Evolutionary conservation across 768 basidiomycete genomes (phyloP), one percentile per base, ranked within the genome.

Genomic region (Pholiota microspora): DNA sequence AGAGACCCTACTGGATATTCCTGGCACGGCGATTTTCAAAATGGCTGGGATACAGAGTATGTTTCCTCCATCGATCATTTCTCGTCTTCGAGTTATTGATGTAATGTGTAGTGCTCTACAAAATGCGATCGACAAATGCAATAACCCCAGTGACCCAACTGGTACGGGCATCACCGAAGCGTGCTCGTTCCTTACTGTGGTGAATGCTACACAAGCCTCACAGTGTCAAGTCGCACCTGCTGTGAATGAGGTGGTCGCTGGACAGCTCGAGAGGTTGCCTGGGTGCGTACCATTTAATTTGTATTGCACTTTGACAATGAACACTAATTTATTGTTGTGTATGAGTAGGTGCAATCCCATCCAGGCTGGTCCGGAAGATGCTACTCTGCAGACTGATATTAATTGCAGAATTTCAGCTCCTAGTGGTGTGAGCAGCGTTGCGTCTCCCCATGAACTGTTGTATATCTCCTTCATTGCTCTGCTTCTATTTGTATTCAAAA

Each of bases 1-100:
- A 82, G 81, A 7, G 82, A 84, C 56, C 72, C 79, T 0, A 81
- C 79, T 13, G 80, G 80, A 13, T 78, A 73, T 62, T 78, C 77
- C 7, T 73, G 74, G 65, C 76, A 77, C 56, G 76, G 68, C 0
- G 77, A 79, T 62, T 79, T 76, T 65, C 73, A 72, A 60, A 77
- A 77, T 50, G 79, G 82, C 1, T 83, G 82, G 82, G 76, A 79
- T 49, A 67, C 65, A 34, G 49, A 46, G 67, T 66, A 53, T 4
- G 62, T 47, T 15, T 16, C 3, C 29, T 25, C 31, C 18, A 44
- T 12, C 13, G 0, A 6, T 13, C 2, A 4, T n/a, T n/a, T 45
- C 4, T 18, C 4, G 3, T 1, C n/a, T n/a, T 24, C 29, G 2
- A 2, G 3, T 35, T 18, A 23, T 2, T 23, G n/a, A 45, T 16